Conservation (phyloP, 768 basidiomycete species). For the Serendipita sp. region DNA sequence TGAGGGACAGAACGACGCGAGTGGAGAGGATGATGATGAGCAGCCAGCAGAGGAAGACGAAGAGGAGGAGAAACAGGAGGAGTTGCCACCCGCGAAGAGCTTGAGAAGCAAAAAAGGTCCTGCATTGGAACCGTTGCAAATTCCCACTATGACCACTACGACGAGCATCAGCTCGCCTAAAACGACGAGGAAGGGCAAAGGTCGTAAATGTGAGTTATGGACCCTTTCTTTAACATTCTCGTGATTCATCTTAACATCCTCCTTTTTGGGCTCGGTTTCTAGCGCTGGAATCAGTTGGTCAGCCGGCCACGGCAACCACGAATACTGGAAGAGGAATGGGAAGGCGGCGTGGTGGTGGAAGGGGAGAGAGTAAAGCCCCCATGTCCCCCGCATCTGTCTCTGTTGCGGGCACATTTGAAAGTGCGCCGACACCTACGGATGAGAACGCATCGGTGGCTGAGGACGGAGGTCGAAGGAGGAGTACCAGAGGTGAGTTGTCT, state of each 20-base stretch:
- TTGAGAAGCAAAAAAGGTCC: not conserved
- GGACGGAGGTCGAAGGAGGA: not conserved
- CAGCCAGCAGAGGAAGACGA: not conserved
- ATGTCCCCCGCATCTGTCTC: not conserved
- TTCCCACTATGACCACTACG: not conserved
- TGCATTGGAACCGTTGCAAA: not conserved
- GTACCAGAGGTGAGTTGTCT: not conserved
- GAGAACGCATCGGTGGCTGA: not conserved
- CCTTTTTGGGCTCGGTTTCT: not conserved
- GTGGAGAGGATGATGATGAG: not conserved
- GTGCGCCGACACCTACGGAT: not conserved
- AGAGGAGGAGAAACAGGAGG: not conserved
- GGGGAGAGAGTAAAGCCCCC: not conserved
- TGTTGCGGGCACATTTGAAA: not conserved
- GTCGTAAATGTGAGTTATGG: not conserved
- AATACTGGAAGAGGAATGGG: not conserved
- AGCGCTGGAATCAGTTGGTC: not conserved
- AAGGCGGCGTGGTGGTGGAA: not conserved
- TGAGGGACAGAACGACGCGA: not conserved
- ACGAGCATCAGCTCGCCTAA: not conserved
- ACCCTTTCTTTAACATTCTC: not conserved
- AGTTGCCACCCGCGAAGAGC: not conserved
- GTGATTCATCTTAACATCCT: not conserved
- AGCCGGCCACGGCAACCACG: not conserved
- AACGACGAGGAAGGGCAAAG: not conserved